phyloP scores from a whole-genome alignment of 2,329 filamentous ascomycete species.

The Fusarium sambucinum region DNA sequence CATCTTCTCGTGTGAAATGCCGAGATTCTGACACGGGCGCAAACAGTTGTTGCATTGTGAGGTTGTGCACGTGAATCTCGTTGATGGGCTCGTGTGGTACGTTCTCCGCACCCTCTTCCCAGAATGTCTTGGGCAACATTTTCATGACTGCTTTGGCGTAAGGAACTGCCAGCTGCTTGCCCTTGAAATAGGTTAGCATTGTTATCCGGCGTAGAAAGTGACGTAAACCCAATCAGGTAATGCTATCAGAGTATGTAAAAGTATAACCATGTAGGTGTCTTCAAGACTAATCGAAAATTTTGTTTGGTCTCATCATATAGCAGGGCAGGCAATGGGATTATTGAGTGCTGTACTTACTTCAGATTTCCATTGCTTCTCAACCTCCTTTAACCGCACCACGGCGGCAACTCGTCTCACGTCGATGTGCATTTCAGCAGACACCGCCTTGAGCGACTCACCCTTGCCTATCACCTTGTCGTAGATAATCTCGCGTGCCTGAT shows the following conservation, averaged over 20 bases:
- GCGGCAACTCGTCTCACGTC: conserved; percentile 88
- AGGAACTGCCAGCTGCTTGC: conserved; percentile 78
- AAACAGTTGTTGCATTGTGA: conserved; percentile 74
- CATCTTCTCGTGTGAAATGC: conserved; percentile 73
- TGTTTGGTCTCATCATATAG: conserved; percentile 72
- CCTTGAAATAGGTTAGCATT: conserved; percentile 63
- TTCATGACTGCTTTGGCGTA: conserved; percentile 80
- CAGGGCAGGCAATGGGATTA: conserved; percentile 2
- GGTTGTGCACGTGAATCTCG: conserved; percentile 71
- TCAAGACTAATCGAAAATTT: conserved; percentile 99
- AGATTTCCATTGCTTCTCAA: conserved; percentile 81
- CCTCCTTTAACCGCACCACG: conserved; percentile 84
- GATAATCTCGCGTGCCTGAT: conserved; percentile 78
- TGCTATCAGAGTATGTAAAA: conserved; percentile 48
- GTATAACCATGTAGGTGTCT: conserved; percentile 92
- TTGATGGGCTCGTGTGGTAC: conserved; percentile 70
- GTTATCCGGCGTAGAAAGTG: not conserved
- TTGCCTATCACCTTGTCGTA: conserved; percentile 75
- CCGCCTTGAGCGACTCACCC: conserved; percentile 77
- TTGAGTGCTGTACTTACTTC: conserved; percentile 70
- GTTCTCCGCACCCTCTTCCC: conserved; percentile 62
- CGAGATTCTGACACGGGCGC: conserved; percentile 73
- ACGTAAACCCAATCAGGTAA: conserved; percentile 22
- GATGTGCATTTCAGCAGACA: conserved; percentile 81
- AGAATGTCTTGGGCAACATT: conserved; percentile 83